Evolutionary conservation across 192 early-diverging fungal species (phyloP).

Genomic region (Entomortierella parvispora): DNA sequence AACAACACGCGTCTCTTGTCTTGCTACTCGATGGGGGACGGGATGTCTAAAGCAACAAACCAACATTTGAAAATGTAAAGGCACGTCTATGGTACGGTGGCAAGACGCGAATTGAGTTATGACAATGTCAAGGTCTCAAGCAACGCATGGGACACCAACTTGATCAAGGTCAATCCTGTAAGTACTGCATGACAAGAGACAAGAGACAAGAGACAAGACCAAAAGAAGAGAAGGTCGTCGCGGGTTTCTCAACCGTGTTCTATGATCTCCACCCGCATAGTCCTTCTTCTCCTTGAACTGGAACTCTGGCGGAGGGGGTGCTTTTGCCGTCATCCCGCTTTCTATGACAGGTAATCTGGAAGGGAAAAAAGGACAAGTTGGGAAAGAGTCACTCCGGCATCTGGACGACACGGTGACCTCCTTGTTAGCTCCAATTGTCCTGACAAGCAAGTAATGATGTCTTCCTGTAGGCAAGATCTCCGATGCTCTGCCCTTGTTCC

Average conservation of each 20-base stretch:
- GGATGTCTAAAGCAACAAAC: neutral
- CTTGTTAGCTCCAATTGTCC: neutral
- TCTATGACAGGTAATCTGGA: conserved; percentile 64
- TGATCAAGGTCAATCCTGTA: conserved; percentile 93
- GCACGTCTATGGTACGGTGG: conserved; percentile 92
- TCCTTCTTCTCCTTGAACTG: conserved; percentile 83
- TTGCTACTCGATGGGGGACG: neutral
- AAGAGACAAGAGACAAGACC: too few relatives aligned
- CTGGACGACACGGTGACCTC: neutral
- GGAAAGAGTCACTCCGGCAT: too few relatives aligned
- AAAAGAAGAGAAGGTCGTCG: too few relatives aligned
- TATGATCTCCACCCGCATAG: conserved; percentile 25
- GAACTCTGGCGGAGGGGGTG: conserved; percentile 89
- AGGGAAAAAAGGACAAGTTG: too few relatives aligned
- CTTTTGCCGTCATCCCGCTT: conserved; percentile 95
- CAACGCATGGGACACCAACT: conserved; percentile 98
- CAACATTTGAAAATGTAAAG: conserved; percentile 53
- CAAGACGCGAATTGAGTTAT: conserved; percentile 91
- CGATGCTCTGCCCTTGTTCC: conserved; percentile 89
- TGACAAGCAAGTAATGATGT: neutral
- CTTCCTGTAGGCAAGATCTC: conserved; percentile 82
- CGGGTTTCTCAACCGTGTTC: too few relatives aligned
- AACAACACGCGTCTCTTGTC: neutral
- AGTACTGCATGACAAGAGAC: conserved; percentile 46
- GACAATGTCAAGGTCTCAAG: conserved; percentile 92